Evolutionary conservation across 1,284 basidiomycete species (phyloP).

Genomic region (Cryptococcus maquisensis): DNA sequence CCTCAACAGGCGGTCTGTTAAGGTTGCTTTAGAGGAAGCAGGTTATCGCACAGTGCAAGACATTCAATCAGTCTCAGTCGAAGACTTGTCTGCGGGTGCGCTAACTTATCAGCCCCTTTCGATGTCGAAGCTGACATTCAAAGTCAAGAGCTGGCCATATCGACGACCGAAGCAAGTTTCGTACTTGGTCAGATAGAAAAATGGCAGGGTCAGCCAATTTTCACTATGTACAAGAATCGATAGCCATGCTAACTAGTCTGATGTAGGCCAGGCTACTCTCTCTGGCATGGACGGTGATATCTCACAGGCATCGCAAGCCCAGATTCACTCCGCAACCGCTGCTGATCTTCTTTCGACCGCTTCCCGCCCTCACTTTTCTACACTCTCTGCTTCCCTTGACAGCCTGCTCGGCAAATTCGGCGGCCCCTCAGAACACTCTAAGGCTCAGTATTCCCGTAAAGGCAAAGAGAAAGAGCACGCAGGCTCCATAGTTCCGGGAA

Average conservation of each 20-base stretch:
- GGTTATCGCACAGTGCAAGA: slow-evolving; percentile 35
- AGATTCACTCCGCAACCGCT: slow-evolving; percentile 22
- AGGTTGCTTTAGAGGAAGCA: slow-evolving; percentile 32
- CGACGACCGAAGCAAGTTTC: slow-evolving; percentile 26
- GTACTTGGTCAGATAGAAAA: slow-evolving; percentile 10
- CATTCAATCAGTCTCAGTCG: slow-evolving; percentile 13
- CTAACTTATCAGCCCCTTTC: not conserved
- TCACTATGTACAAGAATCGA: not conserved
- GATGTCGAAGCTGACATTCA: not conserved
- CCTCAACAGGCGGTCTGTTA: slow-evolving; percentile 30
- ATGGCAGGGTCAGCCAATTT: too few relatives aligned
- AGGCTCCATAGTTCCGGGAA: slow-evolving; percentile 33
- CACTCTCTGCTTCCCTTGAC: slow-evolving; percentile 33
- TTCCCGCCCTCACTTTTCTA: slow-evolving; percentile 27
- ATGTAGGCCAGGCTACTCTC: not conserved
- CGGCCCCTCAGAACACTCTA: not conserved
- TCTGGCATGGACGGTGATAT: not conserved
- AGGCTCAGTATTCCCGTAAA: slow-evolving; percentile 1
- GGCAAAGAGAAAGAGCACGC: slow-evolving; percentile 16
- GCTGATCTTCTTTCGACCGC: slow-evolving; percentile 22
- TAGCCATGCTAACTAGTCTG: not conserved
- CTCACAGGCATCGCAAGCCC: slow-evolving; percentile 1
- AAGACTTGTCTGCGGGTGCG: slow-evolving; percentile 38
- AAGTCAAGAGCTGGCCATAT: slow-evolving; percentile 32
- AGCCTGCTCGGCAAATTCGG: slow-evolving; percentile 19